Conservation (phyloP, 257 asterid species). For the Salvia rosmarinus region DNA sequence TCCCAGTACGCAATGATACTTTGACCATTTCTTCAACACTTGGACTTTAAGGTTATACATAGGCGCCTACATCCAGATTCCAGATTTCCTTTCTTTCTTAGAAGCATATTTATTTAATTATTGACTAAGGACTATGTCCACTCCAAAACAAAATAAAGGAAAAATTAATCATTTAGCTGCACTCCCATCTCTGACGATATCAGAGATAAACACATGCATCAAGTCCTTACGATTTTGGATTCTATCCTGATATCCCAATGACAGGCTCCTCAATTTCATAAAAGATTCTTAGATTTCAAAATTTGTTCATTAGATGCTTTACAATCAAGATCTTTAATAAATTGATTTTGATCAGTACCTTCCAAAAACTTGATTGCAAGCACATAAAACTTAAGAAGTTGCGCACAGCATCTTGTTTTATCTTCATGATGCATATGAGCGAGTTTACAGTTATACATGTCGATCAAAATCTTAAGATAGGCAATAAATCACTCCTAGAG, state of each 20-base stretch:
- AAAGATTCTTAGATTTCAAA: background rate
- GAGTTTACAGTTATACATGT: background rate
- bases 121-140: background rate
- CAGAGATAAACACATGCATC: background rate
- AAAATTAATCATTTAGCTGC: background rate
- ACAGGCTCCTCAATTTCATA: background rate
- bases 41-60: background rate
- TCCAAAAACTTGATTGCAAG: background rate
- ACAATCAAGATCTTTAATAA: background rate
- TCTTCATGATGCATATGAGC: background rate
- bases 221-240: background rate
- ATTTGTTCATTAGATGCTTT: background rate
- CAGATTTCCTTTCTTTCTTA: background rate
- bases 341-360: background rate
- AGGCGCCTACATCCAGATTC: conserved; percentile 15
- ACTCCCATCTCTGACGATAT: background rate
- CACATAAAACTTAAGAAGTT: background rate
- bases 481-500: background rate
- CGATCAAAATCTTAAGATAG: background rate
- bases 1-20: background rate
- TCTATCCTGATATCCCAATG: background rate
- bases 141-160: background rate
- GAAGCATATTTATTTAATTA: background rate
- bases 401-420: background rate
- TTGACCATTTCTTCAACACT: conserved; percentile 18